Evolutionary conservation across 148 eudicot genomes (phyloP), one percentile per base, ranked within the genome.

Genomic region (Diospyros lotus): DNA sequence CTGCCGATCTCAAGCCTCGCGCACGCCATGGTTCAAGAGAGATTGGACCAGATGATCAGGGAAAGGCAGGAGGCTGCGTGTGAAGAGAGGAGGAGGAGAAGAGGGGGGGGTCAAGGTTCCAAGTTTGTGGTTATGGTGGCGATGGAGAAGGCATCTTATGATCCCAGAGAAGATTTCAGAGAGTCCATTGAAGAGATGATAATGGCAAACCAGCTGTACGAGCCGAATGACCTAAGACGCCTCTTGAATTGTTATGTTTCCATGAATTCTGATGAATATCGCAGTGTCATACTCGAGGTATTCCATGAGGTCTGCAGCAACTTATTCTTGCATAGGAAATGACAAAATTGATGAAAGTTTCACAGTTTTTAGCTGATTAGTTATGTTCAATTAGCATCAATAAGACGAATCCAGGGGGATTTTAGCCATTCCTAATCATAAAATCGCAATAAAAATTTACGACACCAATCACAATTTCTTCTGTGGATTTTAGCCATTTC

Each of bases 11-110:
- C 98, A 1, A 90, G 85, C 79, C 78, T 87, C 1, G 85, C 92
- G 0, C 98, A 90, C 70, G 87, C 87, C 76, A 83, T 93, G 91
- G 93, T 93, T 9, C 98, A 89, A 69, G 90, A 90, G 74, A 82
- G 88, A 80, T 58, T 90, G 42, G 90, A 88, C 73, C 91, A 89
- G n/a, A 85, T 93, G 89, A 90, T 93, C 50, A 81, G 78, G 68
- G 88, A 90, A 64, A 83, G 87, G 61, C 78, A 75, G 9, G 91
- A 86, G 50, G 85, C 64, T 38, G 76, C 82, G 43, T 48, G 76
- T 1, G 78, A 54, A 78, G 88, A 81, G 66, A 80, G 78, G 55
- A 83, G 77, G 58, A 56, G 76, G 71, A 64, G 53, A 60, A 76
- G 70, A 55, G 81, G 64, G 63, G 71, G 52, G 52, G 52, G 77